phyloP scores from a whole-genome alignment of 805 yeast genomes.

The Candida railenensis region DNA sequence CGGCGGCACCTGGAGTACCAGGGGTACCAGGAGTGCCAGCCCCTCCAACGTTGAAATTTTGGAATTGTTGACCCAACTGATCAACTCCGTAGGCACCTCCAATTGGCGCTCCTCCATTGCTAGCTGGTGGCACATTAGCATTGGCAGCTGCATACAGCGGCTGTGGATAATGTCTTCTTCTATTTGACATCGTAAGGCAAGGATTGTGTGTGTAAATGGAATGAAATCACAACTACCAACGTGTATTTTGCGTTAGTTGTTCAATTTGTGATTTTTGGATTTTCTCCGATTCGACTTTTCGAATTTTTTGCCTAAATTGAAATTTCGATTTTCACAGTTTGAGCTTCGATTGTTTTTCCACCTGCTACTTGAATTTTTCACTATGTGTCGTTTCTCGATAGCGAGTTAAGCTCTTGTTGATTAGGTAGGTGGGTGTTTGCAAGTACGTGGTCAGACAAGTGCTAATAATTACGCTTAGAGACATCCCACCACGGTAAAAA shows the following conservation, averaged over 20 bases:
- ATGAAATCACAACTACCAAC: too few species aligned
- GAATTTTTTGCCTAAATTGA: neutral
- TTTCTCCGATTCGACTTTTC: neutral
- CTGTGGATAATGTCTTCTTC: constrained; percentile 49
- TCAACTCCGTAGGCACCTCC: constrained; percentile 24
- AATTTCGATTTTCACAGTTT: neutral
- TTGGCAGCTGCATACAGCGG: constrained; percentile 41
- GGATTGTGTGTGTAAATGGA: too few species aligned
- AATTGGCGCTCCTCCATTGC: constrained; percentile 5
- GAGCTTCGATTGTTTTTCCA: too few species aligned
- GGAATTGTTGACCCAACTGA: constrained; percentile 34
- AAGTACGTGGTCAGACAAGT: constrained; percentile 5
- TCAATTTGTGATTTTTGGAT: neutral
- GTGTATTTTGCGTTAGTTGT: neutral
- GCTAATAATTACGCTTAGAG: neutral
- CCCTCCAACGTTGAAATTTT: constrained; percentile 27
- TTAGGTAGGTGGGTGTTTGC: too few species aligned
- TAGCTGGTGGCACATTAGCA: constrained; percentile 16
- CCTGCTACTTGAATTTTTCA: too few species aligned
- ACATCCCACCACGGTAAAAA: neutral
- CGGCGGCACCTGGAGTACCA: neutral
- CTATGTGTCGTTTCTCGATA: too few species aligned
- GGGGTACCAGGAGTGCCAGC: constrained; percentile 9
- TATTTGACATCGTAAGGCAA: constrained; percentile 31
- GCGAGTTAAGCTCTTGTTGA: too few species aligned